Evolutionary conservation across 139 green algal species (phyloP).

Genomic region (Coccomyxa sp.): DNA sequence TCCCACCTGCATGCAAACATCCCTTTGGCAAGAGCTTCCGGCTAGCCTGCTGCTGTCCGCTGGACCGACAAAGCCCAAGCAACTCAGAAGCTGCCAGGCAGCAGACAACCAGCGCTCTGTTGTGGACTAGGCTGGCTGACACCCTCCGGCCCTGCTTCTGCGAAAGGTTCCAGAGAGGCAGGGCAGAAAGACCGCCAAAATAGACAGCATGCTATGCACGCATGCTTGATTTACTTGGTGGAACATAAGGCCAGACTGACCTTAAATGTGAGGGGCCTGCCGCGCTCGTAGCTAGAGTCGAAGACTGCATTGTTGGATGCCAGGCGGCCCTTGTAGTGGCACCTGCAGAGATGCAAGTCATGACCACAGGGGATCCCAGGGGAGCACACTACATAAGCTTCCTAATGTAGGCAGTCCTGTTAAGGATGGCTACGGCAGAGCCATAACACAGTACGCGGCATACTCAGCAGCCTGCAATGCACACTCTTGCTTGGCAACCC

Average conservation of each 20-base stretch:
- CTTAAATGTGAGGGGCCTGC: conserved; percentile 73
- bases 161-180: not conserved
- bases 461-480: not conserved
- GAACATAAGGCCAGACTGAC: conserved; percentile 11
- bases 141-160: too few species aligned
- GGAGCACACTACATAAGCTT: too few species aligned
- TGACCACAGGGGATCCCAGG: not conserved
- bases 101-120: too few species aligned
- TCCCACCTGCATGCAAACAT: not conserved
- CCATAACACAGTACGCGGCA: not conserved
- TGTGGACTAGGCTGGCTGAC: too few species aligned
- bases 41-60: too few species aligned
- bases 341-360: conserved; percentile 19
- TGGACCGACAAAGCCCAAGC: too few species aligned
- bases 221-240: too few species aligned
- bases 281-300: conserved; percentile 74
- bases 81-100: too few species aligned
- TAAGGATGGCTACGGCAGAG: not conserved
- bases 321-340: conserved; percentile 80
- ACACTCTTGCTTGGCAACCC: conserved; percentile 8
- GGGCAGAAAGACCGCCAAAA: not conserved
- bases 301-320: conserved; percentile 68
- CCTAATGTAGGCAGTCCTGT: not conserved
- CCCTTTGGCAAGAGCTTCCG: too few species aligned
- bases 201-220: not conserved